Evolutionary conservation across 345 rosid species (phyloP).

Genomic region (Gossypium rotundifolium): DNA sequence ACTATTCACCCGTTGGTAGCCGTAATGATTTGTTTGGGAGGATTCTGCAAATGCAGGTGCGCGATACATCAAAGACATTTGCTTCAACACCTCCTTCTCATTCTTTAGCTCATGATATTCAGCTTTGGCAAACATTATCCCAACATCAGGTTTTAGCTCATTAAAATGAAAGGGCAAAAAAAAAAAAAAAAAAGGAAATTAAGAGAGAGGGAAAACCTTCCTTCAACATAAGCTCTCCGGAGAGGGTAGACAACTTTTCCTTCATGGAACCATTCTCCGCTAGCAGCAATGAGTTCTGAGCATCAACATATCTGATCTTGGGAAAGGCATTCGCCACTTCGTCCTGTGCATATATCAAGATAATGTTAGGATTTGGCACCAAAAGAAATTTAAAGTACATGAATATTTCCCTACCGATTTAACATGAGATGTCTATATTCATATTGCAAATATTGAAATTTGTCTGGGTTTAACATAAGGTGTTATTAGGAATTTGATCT

Average conservation of each 20-base stretch:
- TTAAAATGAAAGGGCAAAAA: not conserved
- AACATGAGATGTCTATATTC: not conserved
- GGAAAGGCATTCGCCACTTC: conserved; percentile 2
- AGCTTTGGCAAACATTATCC: not conserved
- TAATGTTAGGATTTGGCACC: not conserved
- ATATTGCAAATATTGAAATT: no score
- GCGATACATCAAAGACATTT: not conserved
- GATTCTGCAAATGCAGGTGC: not conserved
- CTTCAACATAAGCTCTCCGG: conserved; percentile 1
- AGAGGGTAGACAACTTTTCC: not conserved
- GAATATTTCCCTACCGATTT: not conserved
- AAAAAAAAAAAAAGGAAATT: no score
- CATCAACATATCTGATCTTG: conserved; percentile 4
- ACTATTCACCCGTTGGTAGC: not conserved
- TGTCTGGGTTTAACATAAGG: no score
- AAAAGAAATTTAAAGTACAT: not conserved
- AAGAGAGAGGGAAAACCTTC: conserved; percentile 8
- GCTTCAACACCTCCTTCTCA: conserved; percentile 15
- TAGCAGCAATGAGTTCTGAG: conserved; percentile 17
- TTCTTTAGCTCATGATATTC: conserved; percentile 24
- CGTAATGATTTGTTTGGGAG: not conserved
- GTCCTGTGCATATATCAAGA: not conserved
- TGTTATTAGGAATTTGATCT: no score
- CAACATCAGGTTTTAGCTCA: not conserved
- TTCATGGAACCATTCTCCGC: conserved; percentile 17